Evolutionary conservation across 192 early-diverging fungal genomes (phyloP).

Genomic region (Gryganskiella cystojenkinii): DNA sequence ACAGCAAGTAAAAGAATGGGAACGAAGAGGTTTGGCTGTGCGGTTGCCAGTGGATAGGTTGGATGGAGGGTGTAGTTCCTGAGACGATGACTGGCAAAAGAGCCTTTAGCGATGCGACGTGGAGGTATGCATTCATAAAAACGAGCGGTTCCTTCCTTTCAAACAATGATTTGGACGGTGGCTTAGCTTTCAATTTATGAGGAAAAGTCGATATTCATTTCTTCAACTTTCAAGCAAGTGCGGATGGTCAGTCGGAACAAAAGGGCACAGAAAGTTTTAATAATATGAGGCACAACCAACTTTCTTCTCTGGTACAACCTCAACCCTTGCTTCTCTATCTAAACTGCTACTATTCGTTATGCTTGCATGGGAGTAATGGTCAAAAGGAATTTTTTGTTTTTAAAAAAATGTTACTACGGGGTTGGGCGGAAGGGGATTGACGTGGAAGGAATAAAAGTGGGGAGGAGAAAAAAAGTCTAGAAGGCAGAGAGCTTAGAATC

Average conservation of each 20-base stretch:
- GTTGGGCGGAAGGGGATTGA: background rate
- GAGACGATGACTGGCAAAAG: no score
- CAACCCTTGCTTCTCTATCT: background rate
- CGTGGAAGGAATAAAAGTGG: background rate
- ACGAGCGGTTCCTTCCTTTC: no score
- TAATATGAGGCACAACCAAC: background rate
- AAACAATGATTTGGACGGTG: no score
- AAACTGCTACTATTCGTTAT: conserved; percentile 8
- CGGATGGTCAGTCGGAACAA: no score
- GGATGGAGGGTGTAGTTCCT: no score
- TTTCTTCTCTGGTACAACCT: background rate
- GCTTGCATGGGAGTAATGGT: conserved; percentile 13
- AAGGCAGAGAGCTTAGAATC: conserved; percentile 58
- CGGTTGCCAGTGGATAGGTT: no score
- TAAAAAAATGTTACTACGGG: conserved; percentile 3
- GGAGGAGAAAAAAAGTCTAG: background rate
- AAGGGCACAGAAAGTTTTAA: background rate
- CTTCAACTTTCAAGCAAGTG: no score
- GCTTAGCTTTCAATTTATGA: no score
- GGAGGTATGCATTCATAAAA: no score
- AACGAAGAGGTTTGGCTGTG: background rate
- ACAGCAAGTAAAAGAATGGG: background rate
- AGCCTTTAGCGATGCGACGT: no score
- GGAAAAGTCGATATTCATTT: no score
- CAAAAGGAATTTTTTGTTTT: conserved; percentile 7